These are phyloP conservation scores for Scheffersomyces lignicola DNA, from an alignment of 1,139 yeast species.

Conservation along the genomic window DNA sequence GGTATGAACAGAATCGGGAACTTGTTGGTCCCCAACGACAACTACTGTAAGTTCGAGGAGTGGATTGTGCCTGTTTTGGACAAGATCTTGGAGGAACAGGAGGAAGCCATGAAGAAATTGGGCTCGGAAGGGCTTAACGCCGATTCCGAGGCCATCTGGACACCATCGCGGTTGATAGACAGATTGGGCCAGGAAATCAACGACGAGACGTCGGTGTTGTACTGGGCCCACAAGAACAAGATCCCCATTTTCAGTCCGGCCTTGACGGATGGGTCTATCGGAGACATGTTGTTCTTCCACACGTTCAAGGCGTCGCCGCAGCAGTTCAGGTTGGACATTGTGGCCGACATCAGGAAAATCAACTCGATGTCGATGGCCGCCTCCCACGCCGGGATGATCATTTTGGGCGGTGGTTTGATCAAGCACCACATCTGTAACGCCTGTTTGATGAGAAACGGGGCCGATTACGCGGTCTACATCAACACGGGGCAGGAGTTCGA, in stretches of 20 bases:
- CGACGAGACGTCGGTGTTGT: slow-evolving; percentile 89
- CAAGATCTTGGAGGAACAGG: slow-evolving; percentile 85
- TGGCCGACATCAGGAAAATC: slow-evolving; percentile 86
- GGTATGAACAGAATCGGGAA: slow-evolving; percentile 98
- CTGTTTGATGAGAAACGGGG: slow-evolving; percentile 98
- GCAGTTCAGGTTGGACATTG: slow-evolving; percentile 87
- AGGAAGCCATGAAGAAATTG: slow-evolving; percentile 56
- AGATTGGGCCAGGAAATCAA: slow-evolving; percentile 93
- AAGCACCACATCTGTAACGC: slow-evolving; percentile 98
- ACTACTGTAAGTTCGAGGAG: slow-evolving; percentile 95
- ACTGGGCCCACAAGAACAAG: slow-evolving; percentile 96
- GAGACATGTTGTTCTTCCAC: slow-evolving; percentile 98
- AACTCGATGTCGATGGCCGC: slow-evolving; percentile 96
- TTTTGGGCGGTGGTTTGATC: slow-evolving; percentile 93
- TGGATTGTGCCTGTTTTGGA: slow-evolving; percentile 97
- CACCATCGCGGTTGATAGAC: slow-evolving; percentile 90
- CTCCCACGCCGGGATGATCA: slow-evolving; percentile 91
- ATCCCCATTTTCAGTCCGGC: slow-evolving; percentile 98
- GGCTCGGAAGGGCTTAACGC: slow-evolving; percentile 58
- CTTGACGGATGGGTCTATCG: slow-evolving; percentile 95
- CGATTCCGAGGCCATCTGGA: slow-evolving; percentile 62
- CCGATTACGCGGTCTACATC: slow-evolving; percentile 94
- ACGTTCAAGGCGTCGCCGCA: slow-evolving; percentile 92
- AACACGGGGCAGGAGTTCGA: slow-evolving; percentile 99
- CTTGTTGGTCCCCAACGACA: slow-evolving; percentile 93